Conservation (phyloP, 352 stramenopile species). For the Phytophthora pinifolia region DNA sequence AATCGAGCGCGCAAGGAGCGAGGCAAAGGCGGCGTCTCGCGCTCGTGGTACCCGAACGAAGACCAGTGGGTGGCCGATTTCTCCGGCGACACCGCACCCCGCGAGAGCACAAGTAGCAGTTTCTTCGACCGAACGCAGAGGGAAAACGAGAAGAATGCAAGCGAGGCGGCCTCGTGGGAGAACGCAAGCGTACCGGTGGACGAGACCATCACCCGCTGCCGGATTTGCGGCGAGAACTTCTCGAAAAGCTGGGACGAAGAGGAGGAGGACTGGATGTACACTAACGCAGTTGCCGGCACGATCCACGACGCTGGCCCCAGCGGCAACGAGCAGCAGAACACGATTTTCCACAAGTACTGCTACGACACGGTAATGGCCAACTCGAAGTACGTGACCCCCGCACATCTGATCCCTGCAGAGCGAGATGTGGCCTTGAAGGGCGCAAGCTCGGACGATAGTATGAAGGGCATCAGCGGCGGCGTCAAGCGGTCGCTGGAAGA, state of each 20-base stretch:
- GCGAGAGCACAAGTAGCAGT: slow-evolving; percentile 74
- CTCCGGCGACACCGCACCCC: slow-evolving; percentile 51
- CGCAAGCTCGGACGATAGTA: slow-evolving; percentile 21
- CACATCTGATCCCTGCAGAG: slow-evolving; percentile 66
- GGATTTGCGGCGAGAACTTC: slow-evolving; percentile 86
- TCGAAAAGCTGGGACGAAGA: slow-evolving; percentile 87
- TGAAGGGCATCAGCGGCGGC: slow-evolving; percentile 17
- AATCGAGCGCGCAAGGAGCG: slow-evolving; percentile 82
- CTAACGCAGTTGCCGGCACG: slow-evolving; percentile 76
- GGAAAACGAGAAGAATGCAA: slow-evolving; percentile 50
- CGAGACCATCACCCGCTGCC: slow-evolving; percentile 75
- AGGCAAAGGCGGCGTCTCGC: slow-evolving; percentile 76
- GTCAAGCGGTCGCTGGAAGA: slow-evolving; percentile 63
- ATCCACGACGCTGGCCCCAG: slow-evolving; percentile 54
- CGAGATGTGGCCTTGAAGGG: slow-evolving; percentile 32
- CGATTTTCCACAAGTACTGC: slow-evolving; percentile 91
- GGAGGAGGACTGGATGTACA: slow-evolving; percentile 91
- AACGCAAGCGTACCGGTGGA: slow-evolving; percentile 76
- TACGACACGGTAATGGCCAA: slow-evolving; percentile 85
- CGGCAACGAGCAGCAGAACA: slow-evolving; percentile 47
- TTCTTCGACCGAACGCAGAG: slow-evolving; percentile 72
- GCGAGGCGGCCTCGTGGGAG: slow-evolving; percentile 58
- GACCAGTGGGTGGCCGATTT: slow-evolving; percentile 83
- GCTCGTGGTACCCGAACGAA: slow-evolving; percentile 84
- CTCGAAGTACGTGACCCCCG: slow-evolving; percentile 74